phyloP scores from a whole-genome alignment of 2,329 filamentous ascomycete genomes.

The Pyricularia sp. region DNA sequence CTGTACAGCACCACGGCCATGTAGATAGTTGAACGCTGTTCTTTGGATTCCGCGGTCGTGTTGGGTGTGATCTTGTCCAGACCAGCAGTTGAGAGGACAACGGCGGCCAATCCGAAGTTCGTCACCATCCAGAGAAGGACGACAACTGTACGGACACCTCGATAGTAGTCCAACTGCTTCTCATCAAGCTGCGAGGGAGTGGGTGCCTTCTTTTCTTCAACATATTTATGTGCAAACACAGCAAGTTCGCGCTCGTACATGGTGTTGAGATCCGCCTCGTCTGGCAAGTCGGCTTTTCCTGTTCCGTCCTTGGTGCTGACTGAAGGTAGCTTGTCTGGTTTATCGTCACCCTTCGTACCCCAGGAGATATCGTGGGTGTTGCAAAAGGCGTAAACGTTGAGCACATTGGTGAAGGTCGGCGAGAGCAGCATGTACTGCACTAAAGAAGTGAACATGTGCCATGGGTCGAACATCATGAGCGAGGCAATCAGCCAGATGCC shows the following conservation, averaged over 20 bases:
- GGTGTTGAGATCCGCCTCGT: slow-evolving; percentile 87
- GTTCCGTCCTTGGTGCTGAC: slow-evolving; percentile 79
- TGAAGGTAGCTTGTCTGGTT: slow-evolving; percentile 76
- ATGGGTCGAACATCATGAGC: slow-evolving; percentile 91
- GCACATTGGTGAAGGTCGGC: slow-evolving; percentile 93
- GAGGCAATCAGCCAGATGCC: slow-evolving; percentile 86
- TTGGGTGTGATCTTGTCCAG: slow-evolving; percentile 51
- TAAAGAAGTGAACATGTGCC: slow-evolving; percentile 98
- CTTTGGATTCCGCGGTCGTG: slow-evolving; percentile 29
- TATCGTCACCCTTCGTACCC: slow-evolving; percentile 97
- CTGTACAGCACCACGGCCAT: slow-evolving; percentile 80
- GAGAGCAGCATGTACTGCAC: slow-evolving; percentile 89
- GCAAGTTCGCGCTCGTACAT: slow-evolving; percentile 81
- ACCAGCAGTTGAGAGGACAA: slow-evolving; percentile 78
- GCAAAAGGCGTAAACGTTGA: slow-evolving; percentile 98
- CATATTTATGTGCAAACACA: slow-evolving; percentile 61
- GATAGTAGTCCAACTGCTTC: slow-evolving; percentile 96
- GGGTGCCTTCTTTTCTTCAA: slow-evolving; percentile 53
- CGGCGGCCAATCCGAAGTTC: slow-evolving; percentile 77
- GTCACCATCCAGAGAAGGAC: slow-evolving; percentile 94
- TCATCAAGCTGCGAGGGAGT: slow-evolving; percentile 48
- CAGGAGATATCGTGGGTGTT: slow-evolving; percentile 97
- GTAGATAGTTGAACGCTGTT: slow-evolving; percentile 61
- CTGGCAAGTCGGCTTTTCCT: slow-evolving; percentile 90
- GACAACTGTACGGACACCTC: slow-evolving; percentile 82